Percentiles rank a stretch among this genome's conserved stretches.
Conservation (phyloP, 2,329 filamentous ascomycete species). For the Zymoseptoria pseudotritici region DNA sequence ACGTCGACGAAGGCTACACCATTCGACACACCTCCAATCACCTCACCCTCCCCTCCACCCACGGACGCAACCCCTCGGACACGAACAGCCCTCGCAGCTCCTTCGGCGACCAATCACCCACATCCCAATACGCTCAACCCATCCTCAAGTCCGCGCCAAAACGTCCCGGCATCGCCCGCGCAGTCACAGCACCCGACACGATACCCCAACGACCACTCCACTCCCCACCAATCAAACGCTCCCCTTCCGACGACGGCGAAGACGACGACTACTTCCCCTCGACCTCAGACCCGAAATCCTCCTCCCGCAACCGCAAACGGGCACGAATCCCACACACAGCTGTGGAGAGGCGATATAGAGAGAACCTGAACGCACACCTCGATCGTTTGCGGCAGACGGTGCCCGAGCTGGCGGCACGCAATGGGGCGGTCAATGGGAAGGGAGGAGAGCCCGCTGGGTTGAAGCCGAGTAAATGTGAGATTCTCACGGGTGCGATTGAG, state of each 20-base stretch:
- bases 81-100: slow-evolving; percentile 20
- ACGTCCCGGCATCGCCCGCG: slow-evolving; percentile 17
- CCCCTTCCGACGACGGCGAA: slow-evolving; percentile 22
- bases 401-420: slow-evolving; percentile 22
- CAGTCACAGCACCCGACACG: slow-evolving; percentile 22
- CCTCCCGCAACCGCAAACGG: slow-evolving; percentile 24
- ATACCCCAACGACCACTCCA: slow-evolving; percentile 11
- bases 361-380: slow-evolving; percentile 31
- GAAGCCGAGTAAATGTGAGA: slow-evolving; percentile 33
- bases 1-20: slow-evolving; percentile 16
- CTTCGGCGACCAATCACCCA: slow-evolving; percentile 13
- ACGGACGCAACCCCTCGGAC: slow-evolving; percentile 11
- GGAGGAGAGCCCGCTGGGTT: slow-evolving; percentile 17
- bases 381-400: slow-evolving; percentile 28
- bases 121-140: slow-evolving; percentile 7
- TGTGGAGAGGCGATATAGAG: slow-evolving; percentile 30
- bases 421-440: slow-evolving; percentile 11
- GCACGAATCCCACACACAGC: slow-evolving; percentile 32
- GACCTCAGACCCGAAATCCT: slow-evolving; percentile 10
- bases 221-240: slow-evolving; percentile 17
- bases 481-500: slow-evolving; percentile 29
- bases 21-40: slow-evolving; percentile 15
- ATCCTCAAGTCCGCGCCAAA: not conserved
- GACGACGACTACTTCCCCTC: slow-evolving; percentile 24
- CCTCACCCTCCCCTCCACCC: slow-evolving; percentile 11